Conservation (phyloP, 169 alveolate genomes). For the Cryptosporidium felis region DNA sequence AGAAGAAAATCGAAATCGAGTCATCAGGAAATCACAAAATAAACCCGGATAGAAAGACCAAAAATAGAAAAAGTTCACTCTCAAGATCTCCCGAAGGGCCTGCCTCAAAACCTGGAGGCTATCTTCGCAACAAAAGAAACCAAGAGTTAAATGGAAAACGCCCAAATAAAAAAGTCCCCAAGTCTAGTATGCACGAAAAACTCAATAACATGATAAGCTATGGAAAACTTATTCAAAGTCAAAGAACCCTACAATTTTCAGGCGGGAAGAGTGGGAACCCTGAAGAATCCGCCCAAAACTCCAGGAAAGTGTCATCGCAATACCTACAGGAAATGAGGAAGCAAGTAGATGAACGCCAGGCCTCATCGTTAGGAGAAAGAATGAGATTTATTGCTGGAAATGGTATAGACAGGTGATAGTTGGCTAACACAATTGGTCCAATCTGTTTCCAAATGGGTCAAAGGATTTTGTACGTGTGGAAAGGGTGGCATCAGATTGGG, state of each 20-base stretch:
- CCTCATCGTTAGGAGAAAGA: neutral
- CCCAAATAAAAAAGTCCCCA: neutral
- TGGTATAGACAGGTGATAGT: neutral
- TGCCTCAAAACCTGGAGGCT: neutral
- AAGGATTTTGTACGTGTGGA: neutral
- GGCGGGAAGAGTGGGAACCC: neutral
- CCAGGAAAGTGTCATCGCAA: too few species aligned
- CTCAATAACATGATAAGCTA: constrained; percentile 7
- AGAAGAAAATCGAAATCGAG: neutral
- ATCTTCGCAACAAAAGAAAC: neutral
- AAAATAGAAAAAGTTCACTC: constrained; percentile 3
- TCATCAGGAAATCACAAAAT: neutral
- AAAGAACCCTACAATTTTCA: constrained; percentile 19
- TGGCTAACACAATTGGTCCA: neutral
- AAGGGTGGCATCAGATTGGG: neutral
- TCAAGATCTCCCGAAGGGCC: constrained; percentile 54
- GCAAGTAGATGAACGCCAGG: neutral
- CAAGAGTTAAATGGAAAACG: neutral
- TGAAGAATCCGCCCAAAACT: neutral
- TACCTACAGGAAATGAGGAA: neutral
- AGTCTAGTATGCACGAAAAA: neutral
- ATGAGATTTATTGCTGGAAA: neutral
- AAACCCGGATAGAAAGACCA: neutral
- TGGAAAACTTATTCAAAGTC: constrained; percentile 2
- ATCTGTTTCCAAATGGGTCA: neutral